Evolutionary conservation across 768 basidiomycete species (phyloP), one percentile per base, ranked within the genome.

Genomic region (Leccinum subtestaceum): DNA sequence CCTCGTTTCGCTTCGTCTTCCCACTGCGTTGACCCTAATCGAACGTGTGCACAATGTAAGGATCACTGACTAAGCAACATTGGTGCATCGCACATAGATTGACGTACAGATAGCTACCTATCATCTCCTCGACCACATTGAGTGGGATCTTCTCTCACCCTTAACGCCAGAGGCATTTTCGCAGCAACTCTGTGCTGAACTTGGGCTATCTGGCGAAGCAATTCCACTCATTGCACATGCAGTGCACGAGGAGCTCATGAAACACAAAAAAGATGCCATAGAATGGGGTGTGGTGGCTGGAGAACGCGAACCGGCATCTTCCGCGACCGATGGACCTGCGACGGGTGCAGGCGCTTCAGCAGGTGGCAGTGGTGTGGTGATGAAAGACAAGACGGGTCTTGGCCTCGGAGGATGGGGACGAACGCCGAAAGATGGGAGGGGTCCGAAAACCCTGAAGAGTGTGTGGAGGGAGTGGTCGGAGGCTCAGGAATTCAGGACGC

Each of bases 381-480:
- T 88, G 69, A 91, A 91, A 71, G 90, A 91, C 65, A 90, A 90
- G 75, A 91, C 91, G 3, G 93, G 91, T 1, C 76, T 91, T 21
- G 90, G 89, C 2, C 79, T 90, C 3, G 85, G 84, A 4, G 85
- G 84, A 9, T 89, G 87, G 82, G 88, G 86, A 6, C 80, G 86
- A n/a, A 84, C 84, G 23, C 87, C 86, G n/a, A 86, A 81, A 62
- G 88, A 88, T 59, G 89, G 88, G 17, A 76, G 87, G 29, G 95
- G 93, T 2, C 90, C 93, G 8, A 93, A 90, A 73, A 77, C 81
- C 31, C 75, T 98, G 51, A 84, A 84, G 72, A 91, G 95, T 58
- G 89, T 95, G 3, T 98, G 96, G 96, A 77, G 95, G 48, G 96
- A 98, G 70, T 98, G 95, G 94, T 82, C 80, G 34, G 96, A 97